Evolutionary conservation across 2,329 filamentous ascomycete genomes (phyloP), one percentile per base, ranked within the genome.

Genomic region (Apiospora phragmitis): DNA sequence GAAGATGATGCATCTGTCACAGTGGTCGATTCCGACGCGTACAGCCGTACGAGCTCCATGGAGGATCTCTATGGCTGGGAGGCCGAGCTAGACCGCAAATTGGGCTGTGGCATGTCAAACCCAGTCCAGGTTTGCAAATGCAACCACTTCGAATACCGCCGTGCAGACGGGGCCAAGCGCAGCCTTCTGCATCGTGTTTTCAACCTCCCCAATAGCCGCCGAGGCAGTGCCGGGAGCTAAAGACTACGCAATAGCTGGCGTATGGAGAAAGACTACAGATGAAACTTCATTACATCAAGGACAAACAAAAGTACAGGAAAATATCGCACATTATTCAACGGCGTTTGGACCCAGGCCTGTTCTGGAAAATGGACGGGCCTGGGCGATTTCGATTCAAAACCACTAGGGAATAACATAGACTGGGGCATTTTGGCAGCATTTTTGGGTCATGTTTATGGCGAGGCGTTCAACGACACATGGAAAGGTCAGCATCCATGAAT

Each of bases 1-100:
- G 79, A 79, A 35, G 77, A 79, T 14, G 73, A 74, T 59, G 49
- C 71, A 5, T 73, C 75, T 16, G 70, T 78, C 5, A 76, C 73
- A n/a, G 71, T 78, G 42, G 72, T 76, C 38, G 77, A 78, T 49
- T 77, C 77, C 2, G 79, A 78, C 7, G 68, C 76, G 6, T 79
- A 77, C 59, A 76, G 73, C 7, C 74, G 73, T 67, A 71, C 75
- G 11, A 76, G 75, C 18, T 77, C 79, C 4, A 77, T 78, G 7
- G 77, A 80, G 1, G 86, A 89, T 70, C 74, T 83, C 5, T 89
- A 89, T 70, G 87, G 87, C 16, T 89, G 87, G 87, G 86, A 89
- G 71, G 85, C 85, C 12, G 85, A 85, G 73, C 79, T 84, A 26
- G 80, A 83, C 26, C 76, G 76, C 70, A 77, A 78, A 70, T 68